Base-by-base conservation (phyloP, 257 asterid genomes). In the Orobanche coerulescens region DNA sequence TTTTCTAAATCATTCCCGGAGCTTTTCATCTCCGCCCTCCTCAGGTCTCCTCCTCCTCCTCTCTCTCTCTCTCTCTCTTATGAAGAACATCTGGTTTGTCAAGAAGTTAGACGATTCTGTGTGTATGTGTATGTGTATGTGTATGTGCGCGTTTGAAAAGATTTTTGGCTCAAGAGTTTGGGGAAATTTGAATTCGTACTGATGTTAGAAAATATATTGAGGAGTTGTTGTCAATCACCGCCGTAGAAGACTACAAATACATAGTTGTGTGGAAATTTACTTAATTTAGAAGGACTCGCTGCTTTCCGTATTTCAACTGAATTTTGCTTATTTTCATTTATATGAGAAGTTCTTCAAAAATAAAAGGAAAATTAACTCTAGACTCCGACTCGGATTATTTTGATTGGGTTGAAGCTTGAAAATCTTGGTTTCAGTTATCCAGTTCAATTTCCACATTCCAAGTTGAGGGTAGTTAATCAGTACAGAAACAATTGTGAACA, bases 11-110 rank as follows among this genome's bases (percentile, higher is more conserved):
- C 69, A 75, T 43, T 72, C 52, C 70, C 79, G 95, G 53, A 75
- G 65, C 70, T 86, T 76, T 80, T 90, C 95, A 12, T 61, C 90
- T 53, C 49, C 82, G 10, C 55, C 95, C 15, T 75, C 95, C 44
- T 68, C 92, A 72, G 95, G 97, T 88, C 37, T n/a, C n/a, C n/a
- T n/a, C n/a, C n/a, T n/a, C n/a, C n/a, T n/a, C 28, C 18, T 22
- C 25, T 66, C 64, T 44, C 13, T 53, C n/a, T n/a, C n/a, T 34
- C 18, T 22, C 25, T 66, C 64, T 44, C 13, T 53, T 30, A 3
- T 39, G 50, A 49, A 15, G 44, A 24, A 6, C 0, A 6, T n/a
- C 7, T 42, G 23, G 12, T 13, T 28, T 44, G 5, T 65, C 57
- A 19, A 49, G 61, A 47, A 25, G 52, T 31, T 55, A 55, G 15